Conservation (phyloP, 352 stramenopile genomes). For the Halophytophthora polymorphica region DNA sequence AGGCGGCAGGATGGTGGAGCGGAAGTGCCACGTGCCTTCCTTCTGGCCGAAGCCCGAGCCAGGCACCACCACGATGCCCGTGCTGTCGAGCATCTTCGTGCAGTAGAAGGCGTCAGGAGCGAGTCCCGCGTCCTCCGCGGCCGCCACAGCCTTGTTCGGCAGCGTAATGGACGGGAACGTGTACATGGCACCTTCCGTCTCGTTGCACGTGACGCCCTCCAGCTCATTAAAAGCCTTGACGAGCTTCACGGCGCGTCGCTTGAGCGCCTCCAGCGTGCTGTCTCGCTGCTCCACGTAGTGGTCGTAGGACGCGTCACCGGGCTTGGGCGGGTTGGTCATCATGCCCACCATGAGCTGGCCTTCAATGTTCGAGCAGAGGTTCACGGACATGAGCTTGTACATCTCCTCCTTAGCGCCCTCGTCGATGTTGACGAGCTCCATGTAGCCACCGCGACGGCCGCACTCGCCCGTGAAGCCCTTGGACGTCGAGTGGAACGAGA, state of each 20-base stretch:
- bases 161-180: slow-evolving; percentile 96
- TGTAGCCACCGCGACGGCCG: slow-evolving; percentile 95
- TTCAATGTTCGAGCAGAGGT: slow-evolving; percentile 95
- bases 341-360: slow-evolving; percentile 98
- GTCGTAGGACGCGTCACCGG: slow-evolving; percentile 87
- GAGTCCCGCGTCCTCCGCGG: slow-evolving; percentile 65
- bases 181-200: slow-evolving; percentile 98
- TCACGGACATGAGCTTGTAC: slow-evolving; percentile 98
- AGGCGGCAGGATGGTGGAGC: slow-evolving; percentile 98
- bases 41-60: slow-evolving; percentile 97
- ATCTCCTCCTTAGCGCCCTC: slow-evolving; percentile 93
- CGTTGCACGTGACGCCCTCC: slow-evolving; percentile 95
- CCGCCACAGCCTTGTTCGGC: slow-evolving; percentile 82
- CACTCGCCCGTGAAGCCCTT: slow-evolving; percentile 99
- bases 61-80: slow-evolving; percentile 97
- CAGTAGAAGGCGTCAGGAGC: slow-evolving; percentile 97
- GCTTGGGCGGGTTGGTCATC: slow-evolving; percentile 95
- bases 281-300: slow-evolving; percentile 90
- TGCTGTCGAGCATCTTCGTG: slow-evolving; percentile 94
- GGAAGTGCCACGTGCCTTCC: slow-evolving; percentile 96
- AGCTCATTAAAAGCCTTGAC: slow-evolving; percentile 94
- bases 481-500: slow-evolving; percentile 97
- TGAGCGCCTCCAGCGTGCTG: slow-evolving; percentile 92
- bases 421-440: slow-evolving; percentile 95
- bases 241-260: slow-evolving; percentile 92